These are phyloP conservation scores for Geotrichum histeridarum DNA, from an alignment of 1,139 yeast species.

Conservation along the genomic window DNA sequence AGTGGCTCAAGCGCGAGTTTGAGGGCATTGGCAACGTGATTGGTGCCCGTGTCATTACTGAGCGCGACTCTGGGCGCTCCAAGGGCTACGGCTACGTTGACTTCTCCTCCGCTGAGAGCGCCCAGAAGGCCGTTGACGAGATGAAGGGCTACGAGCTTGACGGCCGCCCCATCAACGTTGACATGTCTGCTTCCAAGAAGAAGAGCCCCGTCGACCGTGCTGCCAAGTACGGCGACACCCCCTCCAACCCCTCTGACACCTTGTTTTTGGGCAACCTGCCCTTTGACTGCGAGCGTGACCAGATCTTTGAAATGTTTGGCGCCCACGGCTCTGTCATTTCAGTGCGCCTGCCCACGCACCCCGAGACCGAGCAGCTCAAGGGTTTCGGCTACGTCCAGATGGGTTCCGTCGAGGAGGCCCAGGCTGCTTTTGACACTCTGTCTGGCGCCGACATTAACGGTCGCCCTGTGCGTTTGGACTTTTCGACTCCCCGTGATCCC, in stretches of 20 bases:
- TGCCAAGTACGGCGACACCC: conserved; percentile 14
- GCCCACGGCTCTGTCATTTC: conserved; percentile 76
- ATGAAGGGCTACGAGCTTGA: conserved; percentile 92
- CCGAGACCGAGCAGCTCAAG: conserved; percentile 97
- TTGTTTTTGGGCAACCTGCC: conserved; percentile 93
- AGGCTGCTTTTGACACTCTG: conserved; percentile 78
- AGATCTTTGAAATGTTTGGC: conserved; percentile 64
- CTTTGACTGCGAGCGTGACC: conserved; percentile 80
- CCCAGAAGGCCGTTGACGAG: conserved; percentile 82
- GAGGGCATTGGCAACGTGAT: conserved; percentile 75
- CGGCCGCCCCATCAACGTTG: conserved; percentile 94
- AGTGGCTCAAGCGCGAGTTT: conserved; percentile 84
- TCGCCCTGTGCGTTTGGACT: conserved; percentile 92
- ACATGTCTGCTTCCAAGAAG: conserved; percentile 72
- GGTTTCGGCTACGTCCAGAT: conserved; percentile 98
- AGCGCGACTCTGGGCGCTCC: conserved; percentile 86
- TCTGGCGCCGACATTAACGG: conserved; percentile 88
- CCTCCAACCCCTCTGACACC: conserved; percentile 61
- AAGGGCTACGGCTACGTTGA: conserved; percentile 99
- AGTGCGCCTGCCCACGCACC: conserved; percentile 95
- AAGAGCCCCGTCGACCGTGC: conserved; percentile 16
- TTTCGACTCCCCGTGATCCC: conserved; percentile 79
- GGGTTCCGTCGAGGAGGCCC: conserved; percentile 80
- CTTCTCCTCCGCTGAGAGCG: conserved; percentile 67
- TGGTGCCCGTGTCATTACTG: conserved; percentile 88